phyloP scores from a whole-genome alignment of 1,139 yeast species.

The Scheffersomyces stambukii region DNA sequence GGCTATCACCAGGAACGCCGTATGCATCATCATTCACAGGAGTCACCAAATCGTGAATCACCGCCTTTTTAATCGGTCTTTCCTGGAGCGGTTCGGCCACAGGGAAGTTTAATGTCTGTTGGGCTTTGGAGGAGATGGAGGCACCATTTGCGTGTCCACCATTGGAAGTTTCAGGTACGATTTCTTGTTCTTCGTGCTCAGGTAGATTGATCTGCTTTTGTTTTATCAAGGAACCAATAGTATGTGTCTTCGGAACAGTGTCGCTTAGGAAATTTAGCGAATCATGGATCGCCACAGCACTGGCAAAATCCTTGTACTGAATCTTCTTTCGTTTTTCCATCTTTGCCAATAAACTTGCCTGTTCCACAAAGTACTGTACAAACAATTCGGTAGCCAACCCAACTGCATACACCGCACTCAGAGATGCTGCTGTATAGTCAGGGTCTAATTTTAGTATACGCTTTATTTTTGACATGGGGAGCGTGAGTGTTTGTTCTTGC shows the following conservation, averaged over 20 bases:
- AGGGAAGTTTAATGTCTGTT: constrained; percentile 25
- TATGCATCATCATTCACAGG: constrained; percentile 12
- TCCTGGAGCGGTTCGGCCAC: constrained; percentile 10
- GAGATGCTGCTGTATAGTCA: constrained; percentile 72
- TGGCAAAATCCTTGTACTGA: constrained; percentile 70
- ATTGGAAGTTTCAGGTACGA: constrained; percentile 3
- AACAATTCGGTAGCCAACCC: constrained; percentile 88
- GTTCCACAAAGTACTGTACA: constrained; percentile 75
- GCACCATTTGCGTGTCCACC: constrained; percentile 5
- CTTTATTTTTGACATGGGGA: constrained; percentile 81
- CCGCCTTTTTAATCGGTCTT: constrained; percentile 27
- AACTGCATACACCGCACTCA: constrained; percentile 74
- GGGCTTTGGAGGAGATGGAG: constrained; percentile 5
- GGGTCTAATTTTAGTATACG: constrained; percentile 83
- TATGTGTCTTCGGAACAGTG: constrained; percentile 61
- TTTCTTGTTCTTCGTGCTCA: constrained; percentile 3
- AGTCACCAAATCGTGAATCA: constrained; percentile 30
- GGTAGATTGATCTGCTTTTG: constrained; percentile 40
- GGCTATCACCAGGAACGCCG: constrained; percentile 5
- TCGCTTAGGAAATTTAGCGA: constrained; percentile 66
- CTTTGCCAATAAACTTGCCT: constrained; percentile 67
- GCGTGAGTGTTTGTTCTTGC: constrained; percentile 16
- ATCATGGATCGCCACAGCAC: constrained; percentile 65
- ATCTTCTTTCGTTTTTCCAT: constrained; percentile 69
- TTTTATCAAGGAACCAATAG: constrained; percentile 48